These are phyloP conservation scores for Lithohypha guttulata DNA, from an alignment of 2,329 filamentous ascomycete species.

Conservation along the genomic window DNA sequence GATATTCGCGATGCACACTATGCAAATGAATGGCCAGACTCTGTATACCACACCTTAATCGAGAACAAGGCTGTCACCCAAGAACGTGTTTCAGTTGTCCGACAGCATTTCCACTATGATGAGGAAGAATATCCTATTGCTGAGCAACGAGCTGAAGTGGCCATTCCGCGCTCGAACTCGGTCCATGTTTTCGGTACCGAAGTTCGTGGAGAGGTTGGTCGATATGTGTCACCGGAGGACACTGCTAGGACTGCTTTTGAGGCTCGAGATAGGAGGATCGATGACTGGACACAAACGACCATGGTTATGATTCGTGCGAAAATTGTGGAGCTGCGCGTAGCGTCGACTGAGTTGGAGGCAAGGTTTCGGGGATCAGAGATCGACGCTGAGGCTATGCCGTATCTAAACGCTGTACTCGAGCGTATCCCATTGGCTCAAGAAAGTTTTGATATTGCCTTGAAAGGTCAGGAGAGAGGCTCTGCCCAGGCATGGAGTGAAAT, in stretches of 20 bases:
- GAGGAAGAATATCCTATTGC: background rate
- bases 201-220: background rate
- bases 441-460: too few relatives aligned
- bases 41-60: conserved; percentile 34
- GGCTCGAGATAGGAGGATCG: background rate
- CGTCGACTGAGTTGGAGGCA: too few relatives aligned
- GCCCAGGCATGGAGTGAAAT: too few relatives aligned
- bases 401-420: too few relatives aligned
- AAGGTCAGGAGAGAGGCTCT: too few relatives aligned
- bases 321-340: conserved; percentile 3
- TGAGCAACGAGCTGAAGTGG: background rate
- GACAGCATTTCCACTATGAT: conserved; percentile 8
- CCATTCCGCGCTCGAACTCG: background rate
- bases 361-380: too few relatives aligned
- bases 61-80: conserved; percentile 22
- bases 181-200: conserved; percentile 9
- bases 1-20: conserved; percentile 40
- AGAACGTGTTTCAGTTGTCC: conserved; percentile 6
- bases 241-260: background rate
- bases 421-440: too few relatives aligned
- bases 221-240: background rate
- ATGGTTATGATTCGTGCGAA: background rate
- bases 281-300: conserved; percentile 3
- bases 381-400: too few relatives aligned
- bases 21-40: conserved; percentile 34